These are phyloP conservation scores for Ophiosphaerella herpotricha DNA, from an alignment of 2,329 filamentous ascomycete genomes.

Conservation along the genomic window DNA sequence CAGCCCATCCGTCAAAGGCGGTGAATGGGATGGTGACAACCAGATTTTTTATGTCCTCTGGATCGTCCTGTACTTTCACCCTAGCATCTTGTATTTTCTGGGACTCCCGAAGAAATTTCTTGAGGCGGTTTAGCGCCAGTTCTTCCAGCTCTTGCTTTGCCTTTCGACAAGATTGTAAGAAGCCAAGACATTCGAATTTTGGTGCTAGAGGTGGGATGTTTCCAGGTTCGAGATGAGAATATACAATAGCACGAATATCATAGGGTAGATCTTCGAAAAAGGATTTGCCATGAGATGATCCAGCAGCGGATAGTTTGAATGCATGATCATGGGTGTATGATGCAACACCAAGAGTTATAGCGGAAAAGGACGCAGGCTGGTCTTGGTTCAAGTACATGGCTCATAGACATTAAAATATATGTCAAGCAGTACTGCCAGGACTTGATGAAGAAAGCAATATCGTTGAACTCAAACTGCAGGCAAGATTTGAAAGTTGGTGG, in stretches of 20 bases:
- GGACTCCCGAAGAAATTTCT: background rate
- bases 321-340: too few species aligned
- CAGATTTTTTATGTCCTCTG: background rate
- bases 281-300: background rate
- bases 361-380: too few species aligned
- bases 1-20: background rate
- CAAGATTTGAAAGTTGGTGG: too few species aligned
- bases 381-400: too few species aligned
- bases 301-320: background rate
- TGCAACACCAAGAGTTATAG: too few species aligned
- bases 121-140: background rate
- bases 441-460: too few species aligned
- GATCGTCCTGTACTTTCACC: background rate
- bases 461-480: too few species aligned
- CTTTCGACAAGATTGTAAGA: conserved; percentile 1
- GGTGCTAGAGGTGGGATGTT: background rate
- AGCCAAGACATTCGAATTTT: background rate
- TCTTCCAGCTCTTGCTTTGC: conserved; percentile 5
- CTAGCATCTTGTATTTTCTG: background rate
- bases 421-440: too few species aligned
- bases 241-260: conserved; percentile 4
- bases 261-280: conserved; percentile 6
- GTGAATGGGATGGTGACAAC: background rate
- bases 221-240: conserved; percentile 1
- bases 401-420: too few species aligned